Conservation (phyloP, 176 grass and related monocot species). For the Musa acuminata region DNA sequence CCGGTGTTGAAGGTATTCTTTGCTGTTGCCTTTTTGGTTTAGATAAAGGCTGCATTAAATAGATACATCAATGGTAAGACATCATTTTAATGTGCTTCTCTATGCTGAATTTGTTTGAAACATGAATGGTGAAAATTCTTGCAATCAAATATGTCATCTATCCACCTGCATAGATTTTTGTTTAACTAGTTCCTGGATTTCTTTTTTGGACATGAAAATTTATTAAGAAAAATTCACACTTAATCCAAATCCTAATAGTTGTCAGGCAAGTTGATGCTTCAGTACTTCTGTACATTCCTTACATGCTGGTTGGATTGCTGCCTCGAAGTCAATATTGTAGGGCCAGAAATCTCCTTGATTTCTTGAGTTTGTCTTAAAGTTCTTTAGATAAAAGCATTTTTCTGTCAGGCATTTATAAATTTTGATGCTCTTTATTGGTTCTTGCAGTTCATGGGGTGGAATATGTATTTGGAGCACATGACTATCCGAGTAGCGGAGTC, state of each 20-base stretch:
- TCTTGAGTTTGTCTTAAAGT: not conserved
- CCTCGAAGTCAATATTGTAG: not conserved
- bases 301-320: not conserved
- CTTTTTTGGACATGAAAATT: not conserved
- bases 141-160: not conserved
- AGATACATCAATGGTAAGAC: not conserved
- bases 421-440: not conserved
- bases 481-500: conserved; percentile 75
- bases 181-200: not conserved
- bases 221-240: not conserved
- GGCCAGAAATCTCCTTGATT: not conserved
- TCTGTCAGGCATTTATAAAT: conserved; percentile 3
- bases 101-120: not conserved
- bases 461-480: conserved; percentile 98
- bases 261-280: not conserved
- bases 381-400: not conserved
- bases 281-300: not conserved
- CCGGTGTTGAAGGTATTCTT: conserved; percentile 83
- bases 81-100: not conserved
- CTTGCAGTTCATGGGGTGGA: conserved; percentile 81
- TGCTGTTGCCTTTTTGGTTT: conserved; percentile 12
- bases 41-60: not conserved
- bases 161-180: not conserved
- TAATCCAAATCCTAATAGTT: not conserved
- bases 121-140: not conserved